Evolutionary conservation across 1,139 yeast species (phyloP).

Genomic region (Sugiyamaella novakii): DNA sequence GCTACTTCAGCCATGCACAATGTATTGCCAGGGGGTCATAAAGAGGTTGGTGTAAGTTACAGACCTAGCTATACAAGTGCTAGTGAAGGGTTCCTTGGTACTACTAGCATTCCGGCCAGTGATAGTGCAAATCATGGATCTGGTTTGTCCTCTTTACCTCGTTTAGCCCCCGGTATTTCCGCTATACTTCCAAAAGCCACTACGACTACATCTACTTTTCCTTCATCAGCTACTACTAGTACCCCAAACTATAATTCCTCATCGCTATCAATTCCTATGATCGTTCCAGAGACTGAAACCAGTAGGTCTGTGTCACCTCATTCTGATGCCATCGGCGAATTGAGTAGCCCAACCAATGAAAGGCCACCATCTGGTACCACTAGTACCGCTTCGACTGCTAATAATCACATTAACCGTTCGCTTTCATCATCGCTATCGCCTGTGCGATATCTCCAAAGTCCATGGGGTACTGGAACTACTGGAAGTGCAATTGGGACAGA

Average conservation of each 20-base stretch:
- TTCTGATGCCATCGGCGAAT: neutral
- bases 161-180: neutral
- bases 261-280: neutral
- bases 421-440: conserved; percentile 12
- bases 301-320: neutral
- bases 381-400: neutral
- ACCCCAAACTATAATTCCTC: neutral
- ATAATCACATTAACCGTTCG: neutral
- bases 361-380: neutral
- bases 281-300: neutral
- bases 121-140: neutral
- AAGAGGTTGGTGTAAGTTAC: conserved; percentile 8
- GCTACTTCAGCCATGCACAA: conserved; percentile 36
- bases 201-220: neutral
- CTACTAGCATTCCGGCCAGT: neutral
- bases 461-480: conserved; percentile 5
- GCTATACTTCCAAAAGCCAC: neutral
- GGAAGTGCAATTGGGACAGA: conserved; percentile 1
- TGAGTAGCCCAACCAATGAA: neutral
- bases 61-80: neutral
- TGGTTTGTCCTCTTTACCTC: conserved; percentile 1
- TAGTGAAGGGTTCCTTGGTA: neutral
- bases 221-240: neutral
- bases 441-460: conserved; percentile 17
- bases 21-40: conserved; percentile 30